A percentile compares a stretch with the other conserved stretches of the same genome.
These are phyloP conservation scores for Fraxinus dipetala DNA, from an alignment of 305 asterid genomes.

Conservation along the genomic window DNA sequence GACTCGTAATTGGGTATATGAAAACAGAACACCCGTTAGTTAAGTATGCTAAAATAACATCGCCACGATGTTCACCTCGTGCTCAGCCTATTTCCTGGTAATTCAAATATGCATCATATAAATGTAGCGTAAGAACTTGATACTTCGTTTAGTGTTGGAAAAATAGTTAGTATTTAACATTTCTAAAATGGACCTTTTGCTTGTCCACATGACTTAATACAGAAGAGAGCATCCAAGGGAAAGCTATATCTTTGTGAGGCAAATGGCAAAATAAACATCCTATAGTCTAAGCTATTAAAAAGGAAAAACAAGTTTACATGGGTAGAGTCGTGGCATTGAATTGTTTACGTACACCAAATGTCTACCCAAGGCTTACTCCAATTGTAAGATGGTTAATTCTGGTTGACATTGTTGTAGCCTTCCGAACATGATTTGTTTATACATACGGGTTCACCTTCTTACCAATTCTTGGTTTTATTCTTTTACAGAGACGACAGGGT, in stretches of 20 bases:
- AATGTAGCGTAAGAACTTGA: neutral
- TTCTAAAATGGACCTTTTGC: neutral
- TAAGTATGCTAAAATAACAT: neutral
- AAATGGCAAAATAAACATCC: neutral
- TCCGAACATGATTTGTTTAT: neutral
- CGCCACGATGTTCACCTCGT: neutral
- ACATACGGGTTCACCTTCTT: neutral
- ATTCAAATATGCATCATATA: neutral
- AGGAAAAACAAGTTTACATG: neutral
- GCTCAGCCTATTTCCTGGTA: neutral
- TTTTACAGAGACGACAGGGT: conserved; percentile 55
- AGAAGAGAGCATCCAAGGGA: neutral
- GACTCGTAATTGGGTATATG: neutral
- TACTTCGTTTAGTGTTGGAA: neutral
- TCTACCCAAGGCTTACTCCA: too few species aligned
- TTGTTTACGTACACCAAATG: too few species aligned
- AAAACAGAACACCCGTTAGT: neutral
- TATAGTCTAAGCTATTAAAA: neutral
- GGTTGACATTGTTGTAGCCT: neutral
- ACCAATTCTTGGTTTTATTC: neutral
- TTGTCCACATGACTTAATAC: neutral
- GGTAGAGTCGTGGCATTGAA: neutral
- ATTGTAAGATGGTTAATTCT: too few species aligned
- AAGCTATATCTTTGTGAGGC: neutral
- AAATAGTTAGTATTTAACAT: neutral